These are phyloP conservation scores for Mucor irregularis DNA, from an alignment of 371 early-diverging fungal species.

Conservation along the genomic window DNA sequence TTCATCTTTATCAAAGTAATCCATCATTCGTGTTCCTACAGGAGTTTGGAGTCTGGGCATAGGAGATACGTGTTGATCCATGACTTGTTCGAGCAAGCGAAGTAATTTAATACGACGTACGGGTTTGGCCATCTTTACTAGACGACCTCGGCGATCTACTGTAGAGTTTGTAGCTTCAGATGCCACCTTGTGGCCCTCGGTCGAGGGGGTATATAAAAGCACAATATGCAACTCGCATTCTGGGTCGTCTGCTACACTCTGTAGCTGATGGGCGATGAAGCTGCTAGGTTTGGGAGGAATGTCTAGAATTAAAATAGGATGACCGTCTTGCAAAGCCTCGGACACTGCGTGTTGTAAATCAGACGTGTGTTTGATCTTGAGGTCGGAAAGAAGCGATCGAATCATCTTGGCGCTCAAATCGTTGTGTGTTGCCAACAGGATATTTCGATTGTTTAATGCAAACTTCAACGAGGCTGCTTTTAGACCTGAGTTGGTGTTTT, in stretches of 20 bases:
- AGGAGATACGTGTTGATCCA: conserved; percentile 23
- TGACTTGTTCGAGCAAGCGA: conserved; percentile 36
- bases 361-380: conserved; percentile 26
- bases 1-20: conserved; percentile 38
- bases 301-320: conserved; percentile 42
- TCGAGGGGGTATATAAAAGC: conserved; percentile 44
- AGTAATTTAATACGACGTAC: conserved; percentile 54
- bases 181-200: conserved; percentile 46
- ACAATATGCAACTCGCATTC: conserved; percentile 49
- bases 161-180: conserved; percentile 43
- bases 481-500: neutral
- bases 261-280: conserved; percentile 41
- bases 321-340: conserved; percentile 40
- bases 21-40: conserved; percentile 30
- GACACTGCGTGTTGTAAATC: conserved; percentile 44
- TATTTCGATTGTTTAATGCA: conserved; percentile 23
- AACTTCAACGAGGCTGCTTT: conserved; percentile 14
- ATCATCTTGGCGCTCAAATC: conserved; percentile 45
- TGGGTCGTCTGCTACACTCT: conserved; percentile 47
- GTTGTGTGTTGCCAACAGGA: conserved; percentile 40
- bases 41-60: conserved; percentile 7
- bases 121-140: conserved; percentile 60
- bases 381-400: conserved; percentile 30
- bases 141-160: conserved; percentile 42
- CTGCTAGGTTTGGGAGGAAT: conserved; percentile 44